Conservation (phyloP, 805 yeast species). For the Pichia nakasei region DNA sequence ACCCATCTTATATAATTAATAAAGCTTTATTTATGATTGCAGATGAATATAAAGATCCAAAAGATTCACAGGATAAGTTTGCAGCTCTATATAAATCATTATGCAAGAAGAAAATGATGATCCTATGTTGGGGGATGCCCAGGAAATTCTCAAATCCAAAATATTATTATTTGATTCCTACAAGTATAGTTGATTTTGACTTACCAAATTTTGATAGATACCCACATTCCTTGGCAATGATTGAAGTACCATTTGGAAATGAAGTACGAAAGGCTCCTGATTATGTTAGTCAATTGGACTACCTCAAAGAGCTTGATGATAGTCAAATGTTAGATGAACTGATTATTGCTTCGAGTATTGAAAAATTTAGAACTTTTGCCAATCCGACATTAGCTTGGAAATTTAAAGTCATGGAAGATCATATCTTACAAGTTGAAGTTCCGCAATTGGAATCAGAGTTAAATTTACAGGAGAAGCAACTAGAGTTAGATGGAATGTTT, state of each 20-base stretch:
- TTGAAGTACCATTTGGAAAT: conserved; percentile 64
- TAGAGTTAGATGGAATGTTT: conserved; percentile 18
- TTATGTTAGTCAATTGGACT: conserved; percentile 17
- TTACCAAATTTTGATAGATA: conserved; percentile 16
- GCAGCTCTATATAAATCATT: conserved; percentile 59
- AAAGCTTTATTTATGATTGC: conserved; percentile 63
- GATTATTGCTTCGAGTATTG: conserved; percentile 17
- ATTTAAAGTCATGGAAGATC: conserved; percentile 53
- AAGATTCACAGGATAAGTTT: conserved; percentile 60
- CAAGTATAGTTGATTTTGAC: conserved; percentile 21
- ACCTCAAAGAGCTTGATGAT: conserved; percentile 11
- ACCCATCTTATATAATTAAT: conserved; percentile 42
- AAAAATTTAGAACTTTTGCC: conserved; percentile 26
- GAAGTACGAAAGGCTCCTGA: conserved; percentile 62
- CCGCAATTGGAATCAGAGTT: neutral
- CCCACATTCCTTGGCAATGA: conserved; percentile 68
- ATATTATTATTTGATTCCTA: conserved; percentile 53
- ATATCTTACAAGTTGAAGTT: conserved; percentile 43
- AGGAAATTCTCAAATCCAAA: conserved; percentile 46
- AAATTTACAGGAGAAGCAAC: conserved; percentile 11
- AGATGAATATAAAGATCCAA: conserved; percentile 42
- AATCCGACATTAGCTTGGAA: conserved; percentile 67
- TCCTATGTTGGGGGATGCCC: conserved; percentile 64
- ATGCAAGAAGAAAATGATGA: conserved; percentile 42
- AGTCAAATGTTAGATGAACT: conserved; percentile 18